Percentiles rank a stretch among this genome's conserved stretches.
These are phyloP conservation scores for Aspergillus viridinutans DNA, from an alignment of 2,329 filamentous ascomycete species.

Conservation along the genomic window DNA sequence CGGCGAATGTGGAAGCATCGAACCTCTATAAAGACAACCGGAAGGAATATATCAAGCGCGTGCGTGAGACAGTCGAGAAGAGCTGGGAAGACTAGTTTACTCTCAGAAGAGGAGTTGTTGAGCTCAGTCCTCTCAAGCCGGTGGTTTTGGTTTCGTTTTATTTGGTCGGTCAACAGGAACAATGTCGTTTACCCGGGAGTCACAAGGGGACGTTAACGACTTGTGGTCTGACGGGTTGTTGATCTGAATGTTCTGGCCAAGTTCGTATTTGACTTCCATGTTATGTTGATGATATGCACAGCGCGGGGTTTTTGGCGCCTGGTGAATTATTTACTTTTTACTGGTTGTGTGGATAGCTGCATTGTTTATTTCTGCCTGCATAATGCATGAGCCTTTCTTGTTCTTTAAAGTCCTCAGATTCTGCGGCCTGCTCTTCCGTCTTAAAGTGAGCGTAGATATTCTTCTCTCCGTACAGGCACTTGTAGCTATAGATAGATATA, in stretches of 20 bases:
- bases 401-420: not conserved
- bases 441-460: not conserved
- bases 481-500: not conserved
- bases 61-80: slow-evolving; percentile 96
- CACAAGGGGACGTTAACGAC: not conserved
- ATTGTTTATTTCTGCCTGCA: slow-evolving; percentile 15
- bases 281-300: slow-evolving; percentile 35
- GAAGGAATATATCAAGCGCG: slow-evolving; percentile 91
- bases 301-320: slow-evolving; percentile 41
- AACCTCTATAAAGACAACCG: slow-evolving; percentile 98
- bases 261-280: slow-evolving; percentile 8
- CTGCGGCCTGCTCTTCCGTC: not conserved
- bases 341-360: slow-evolving; percentile 20
- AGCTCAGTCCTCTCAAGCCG: not conserved
- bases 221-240: slow-evolving; percentile 6
- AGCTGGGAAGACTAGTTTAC: slow-evolving; percentile 82
- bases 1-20: slow-evolving; percentile 95
- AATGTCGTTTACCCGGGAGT: not conserved
- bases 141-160: not conserved
- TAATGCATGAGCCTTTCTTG: slow-evolving; percentile 12
- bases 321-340: slow-evolving; percentile 22
- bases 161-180: not conserved
- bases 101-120: not conserved
- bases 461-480: slow-evolving; percentile 5
- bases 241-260: slow-evolving; percentile 10